Evolutionary conservation across 2,329 filamentous ascomycete species (phyloP).

Genomic region (Arthroderma sp.): DNA sequence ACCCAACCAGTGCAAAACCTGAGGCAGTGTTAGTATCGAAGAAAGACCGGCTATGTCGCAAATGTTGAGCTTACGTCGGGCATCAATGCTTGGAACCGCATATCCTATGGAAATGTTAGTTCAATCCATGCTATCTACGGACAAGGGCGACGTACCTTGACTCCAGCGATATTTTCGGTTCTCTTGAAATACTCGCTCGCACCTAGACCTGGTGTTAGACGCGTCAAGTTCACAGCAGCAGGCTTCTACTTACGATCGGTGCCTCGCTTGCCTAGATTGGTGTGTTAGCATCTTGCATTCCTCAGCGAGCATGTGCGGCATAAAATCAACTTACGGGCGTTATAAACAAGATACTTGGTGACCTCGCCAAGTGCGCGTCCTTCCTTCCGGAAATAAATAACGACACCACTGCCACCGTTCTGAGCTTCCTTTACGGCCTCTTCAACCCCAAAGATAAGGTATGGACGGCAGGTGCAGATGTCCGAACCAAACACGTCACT

Average conservation of each 20-base stretch:
- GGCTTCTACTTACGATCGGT: conserved; percentile 14
- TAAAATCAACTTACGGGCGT: conserved; percentile 31
- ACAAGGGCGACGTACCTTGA: conserved; percentile 44
- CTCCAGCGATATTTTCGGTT: conserved; percentile 95
- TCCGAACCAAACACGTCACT: conserved; percentile 96
- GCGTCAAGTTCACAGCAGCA: conserved; percentile 48
- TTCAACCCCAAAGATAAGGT: conserved; percentile 92
- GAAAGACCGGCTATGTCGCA: not conserved
- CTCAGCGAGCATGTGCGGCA: not conserved
- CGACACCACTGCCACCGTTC: conserved; percentile 80
- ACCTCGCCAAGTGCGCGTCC: conserved; percentile 89
- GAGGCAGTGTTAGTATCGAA: not conserved
- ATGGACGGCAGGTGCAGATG: conserved; percentile 86
- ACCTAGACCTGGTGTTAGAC: conserved; percentile 63
- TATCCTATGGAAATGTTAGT: conserved; percentile 36
- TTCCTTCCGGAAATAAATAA: conserved; percentile 98
- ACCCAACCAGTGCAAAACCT: conserved; percentile 88
- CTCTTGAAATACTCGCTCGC: conserved; percentile 91
- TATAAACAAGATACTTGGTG: conserved; percentile 66
- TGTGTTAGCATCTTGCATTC: conserved; percentile 14
- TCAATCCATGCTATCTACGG: not conserved
- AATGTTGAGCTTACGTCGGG: conserved; percentile 45
- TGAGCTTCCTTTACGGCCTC: conserved; percentile 97
- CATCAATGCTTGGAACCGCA: conserved; percentile 98
- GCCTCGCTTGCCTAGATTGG: conserved; percentile 23